Percentiles rank a stretch among this genome's conserved stretches.
Conservation (phyloP, 345 rosid species). For the Eucalyptus albens region DNA sequence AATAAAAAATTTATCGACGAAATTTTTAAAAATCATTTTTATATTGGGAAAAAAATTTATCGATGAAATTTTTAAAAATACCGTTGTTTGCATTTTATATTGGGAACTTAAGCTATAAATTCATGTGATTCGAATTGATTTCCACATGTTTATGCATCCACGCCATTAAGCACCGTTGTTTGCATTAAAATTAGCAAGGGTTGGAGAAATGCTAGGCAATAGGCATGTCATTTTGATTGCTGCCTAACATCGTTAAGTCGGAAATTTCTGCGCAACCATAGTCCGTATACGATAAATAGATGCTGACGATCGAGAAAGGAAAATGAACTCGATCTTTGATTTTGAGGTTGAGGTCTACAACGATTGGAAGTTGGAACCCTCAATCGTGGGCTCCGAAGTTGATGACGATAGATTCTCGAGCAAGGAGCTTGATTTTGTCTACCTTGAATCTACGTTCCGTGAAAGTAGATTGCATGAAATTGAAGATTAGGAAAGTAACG, state of each 20-base stretch:
- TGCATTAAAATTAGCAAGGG: neutral
- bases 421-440: neutral
- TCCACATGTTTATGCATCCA: neutral
- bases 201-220: neutral
- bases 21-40: neutral
- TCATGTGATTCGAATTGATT: neutral
- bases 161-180: neutral
- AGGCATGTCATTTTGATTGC: neutral
- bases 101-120: neutral
- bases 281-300: neutral
- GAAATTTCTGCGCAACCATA: neutral
- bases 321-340: neutral
- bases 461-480: neutral
- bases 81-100: neutral
- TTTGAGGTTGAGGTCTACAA: neutral
- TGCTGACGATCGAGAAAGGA: neutral
- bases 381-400: neutral
- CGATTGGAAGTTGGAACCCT: neutral
- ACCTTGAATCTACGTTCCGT: neutral
- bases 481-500: neutral
- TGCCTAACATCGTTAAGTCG: neutral
- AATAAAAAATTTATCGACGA: neutral
- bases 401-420: neutral
- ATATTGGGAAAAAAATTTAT: neutral
- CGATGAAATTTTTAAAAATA: neutral